Evolutionary conservation across 257 asterid species (phyloP).

Genomic region (Paraleonurus japonicus): DNA sequence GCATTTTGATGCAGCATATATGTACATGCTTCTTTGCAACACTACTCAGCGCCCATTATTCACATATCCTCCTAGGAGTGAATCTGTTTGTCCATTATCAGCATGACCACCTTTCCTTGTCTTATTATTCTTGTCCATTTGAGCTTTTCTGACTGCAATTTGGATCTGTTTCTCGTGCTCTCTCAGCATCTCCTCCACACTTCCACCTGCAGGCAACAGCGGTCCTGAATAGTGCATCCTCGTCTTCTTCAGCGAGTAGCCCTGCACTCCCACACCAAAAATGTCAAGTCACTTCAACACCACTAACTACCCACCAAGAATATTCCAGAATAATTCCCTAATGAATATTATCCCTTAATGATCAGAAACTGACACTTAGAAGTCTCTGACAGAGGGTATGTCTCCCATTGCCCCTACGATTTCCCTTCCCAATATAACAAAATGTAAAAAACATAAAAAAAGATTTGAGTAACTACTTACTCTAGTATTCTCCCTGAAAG

Average conservation of each 20-base stretch:
- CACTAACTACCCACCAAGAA: neutral
- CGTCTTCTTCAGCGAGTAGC: constrained; percentile 45
- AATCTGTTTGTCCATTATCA: constrained; percentile 60
- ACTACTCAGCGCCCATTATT: constrained; percentile 55
- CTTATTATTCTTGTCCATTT: constrained; percentile 52
- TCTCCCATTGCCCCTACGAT: neutral
- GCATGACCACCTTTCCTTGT: constrained; percentile 33
- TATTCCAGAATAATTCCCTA: neutral
- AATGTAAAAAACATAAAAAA: constrained; percentile 1
- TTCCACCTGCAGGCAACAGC: constrained; percentile 59
- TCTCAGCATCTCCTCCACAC: constrained; percentile 77
- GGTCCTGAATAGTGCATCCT: constrained; percentile 87
- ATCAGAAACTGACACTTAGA: neutral
- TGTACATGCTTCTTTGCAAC: neutral
- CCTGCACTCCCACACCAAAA: constrained; percentile 36
- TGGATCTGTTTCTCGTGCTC: constrained; percentile 83
- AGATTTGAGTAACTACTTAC: constrained; percentile 31
- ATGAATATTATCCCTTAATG: neutral
- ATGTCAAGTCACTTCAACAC: neutral
- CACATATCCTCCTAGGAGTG: constrained; percentile 48
- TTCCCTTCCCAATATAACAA: neutral
- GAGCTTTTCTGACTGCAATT: constrained; percentile 82
- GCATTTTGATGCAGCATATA: constrained; percentile 15
- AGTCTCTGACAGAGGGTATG: neutral
- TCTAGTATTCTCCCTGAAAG: constrained; percentile 42